These are phyloP conservation scores for Syncephalis plumigaleata DNA, from an alignment of 371 early-diverging fungal genomes.

Conservation along the genomic window DNA sequence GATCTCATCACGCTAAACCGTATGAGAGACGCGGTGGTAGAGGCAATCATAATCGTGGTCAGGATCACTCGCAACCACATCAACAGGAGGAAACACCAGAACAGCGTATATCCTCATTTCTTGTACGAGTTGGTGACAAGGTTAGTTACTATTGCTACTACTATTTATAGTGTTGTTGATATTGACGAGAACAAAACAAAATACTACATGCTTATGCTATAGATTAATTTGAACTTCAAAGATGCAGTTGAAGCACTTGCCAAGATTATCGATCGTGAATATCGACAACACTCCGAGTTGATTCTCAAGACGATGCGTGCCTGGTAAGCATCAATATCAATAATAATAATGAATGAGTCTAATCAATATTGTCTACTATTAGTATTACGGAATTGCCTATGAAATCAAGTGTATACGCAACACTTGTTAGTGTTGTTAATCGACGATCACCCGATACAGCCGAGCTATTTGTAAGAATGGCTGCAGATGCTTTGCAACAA, in stretches of 20 bases:
- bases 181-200: too few relatives aligned
- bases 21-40: too few relatives aligned
- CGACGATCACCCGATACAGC: slow-evolving; percentile 13
- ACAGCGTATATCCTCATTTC: neutral
- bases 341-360: neutral
- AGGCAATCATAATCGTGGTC: too few relatives aligned
- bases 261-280: neutral
- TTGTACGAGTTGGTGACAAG: neutral
- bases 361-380: neutral
- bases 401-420: neutral
- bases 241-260: neutral
- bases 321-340: neutral
- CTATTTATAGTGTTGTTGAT: too few relatives aligned
- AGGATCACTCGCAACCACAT: too few relatives aligned
- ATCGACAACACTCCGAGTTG: neutral
- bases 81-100: neutral
- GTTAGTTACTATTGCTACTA: neutral
- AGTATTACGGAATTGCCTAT: neutral
- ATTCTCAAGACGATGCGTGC: neutral
- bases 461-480: slow-evolving; percentile 27
- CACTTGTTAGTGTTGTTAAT: neutral
- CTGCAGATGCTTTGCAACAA: slow-evolving; percentile 26
- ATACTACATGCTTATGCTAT: neutral
- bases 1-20: too few relatives aligned
- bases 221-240: neutral